phyloP scores from a whole-genome alignment of 2,329 filamentous ascomycete species.

The Lanzia echinophila region DNA sequence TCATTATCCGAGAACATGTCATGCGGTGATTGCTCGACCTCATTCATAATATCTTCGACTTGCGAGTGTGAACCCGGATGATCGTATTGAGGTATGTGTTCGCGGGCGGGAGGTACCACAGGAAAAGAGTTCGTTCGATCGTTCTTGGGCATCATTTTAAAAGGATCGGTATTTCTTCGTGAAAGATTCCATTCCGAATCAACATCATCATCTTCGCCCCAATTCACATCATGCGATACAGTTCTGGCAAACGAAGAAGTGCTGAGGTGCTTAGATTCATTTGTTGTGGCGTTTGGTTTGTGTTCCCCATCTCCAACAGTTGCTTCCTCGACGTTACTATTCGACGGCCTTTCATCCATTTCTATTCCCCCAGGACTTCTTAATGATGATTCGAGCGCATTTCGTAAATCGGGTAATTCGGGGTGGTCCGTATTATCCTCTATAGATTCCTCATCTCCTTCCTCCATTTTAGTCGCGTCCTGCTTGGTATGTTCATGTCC shows the following conservation, averaged over 20 bases:
- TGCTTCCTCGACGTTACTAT: slow-evolving; percentile 14
- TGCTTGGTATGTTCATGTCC: not conserved
- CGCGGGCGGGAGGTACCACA: slow-evolving; percentile 41
- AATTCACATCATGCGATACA: slow-evolving; percentile 55
- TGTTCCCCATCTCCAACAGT: slow-evolving; percentile 13
- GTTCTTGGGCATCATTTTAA: slow-evolving; percentile 51
- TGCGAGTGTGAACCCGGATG: slow-evolving; percentile 43
- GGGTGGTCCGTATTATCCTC: slow-evolving; percentile 17
- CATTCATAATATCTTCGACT: slow-evolving; percentile 46
- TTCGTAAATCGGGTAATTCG: slow-evolving; percentile 19
- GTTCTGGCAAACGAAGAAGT: slow-evolving; percentile 59
- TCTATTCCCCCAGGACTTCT: slow-evolving; percentile 24
- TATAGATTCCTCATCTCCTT: not conserved
- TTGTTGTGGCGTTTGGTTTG: slow-evolving; percentile 23
- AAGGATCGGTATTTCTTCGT: slow-evolving; percentile 48
- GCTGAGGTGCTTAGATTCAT: slow-evolving; percentile 48
- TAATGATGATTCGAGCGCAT: slow-evolving; percentile 25
- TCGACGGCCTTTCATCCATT: slow-evolving; percentile 20
- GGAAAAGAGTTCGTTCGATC: slow-evolving; percentile 60
- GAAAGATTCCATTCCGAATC: slow-evolving; percentile 47
- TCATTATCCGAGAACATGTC: slow-evolving; percentile 32
- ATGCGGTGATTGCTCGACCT: slow-evolving; percentile 38
- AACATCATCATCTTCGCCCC: slow-evolving; percentile 49
- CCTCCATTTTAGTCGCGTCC: not conserved
- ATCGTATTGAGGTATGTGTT: slow-evolving; percentile 27